Evolutionary conservation across 805 yeast genomes (phyloP).

Genomic region (Candida vaughaniae): DNA sequence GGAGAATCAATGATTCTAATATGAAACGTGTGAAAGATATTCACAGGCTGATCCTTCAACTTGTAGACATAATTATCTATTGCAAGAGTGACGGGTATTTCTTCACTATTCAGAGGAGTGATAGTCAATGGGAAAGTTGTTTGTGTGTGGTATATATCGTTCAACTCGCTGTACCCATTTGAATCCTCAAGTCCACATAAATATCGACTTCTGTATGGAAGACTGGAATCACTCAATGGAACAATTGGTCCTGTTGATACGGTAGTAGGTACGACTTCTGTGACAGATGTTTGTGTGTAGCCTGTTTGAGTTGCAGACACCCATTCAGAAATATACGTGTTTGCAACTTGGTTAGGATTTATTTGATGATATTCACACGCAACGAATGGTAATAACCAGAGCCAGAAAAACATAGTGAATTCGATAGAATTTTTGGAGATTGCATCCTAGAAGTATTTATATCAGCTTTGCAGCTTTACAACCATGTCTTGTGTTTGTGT

Average conservation of each 20-base stretch:
- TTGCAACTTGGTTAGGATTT: background rate
- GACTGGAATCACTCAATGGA: background rate
- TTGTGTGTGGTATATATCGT: conserved; percentile 5
- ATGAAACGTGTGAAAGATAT: conserved; percentile 3
- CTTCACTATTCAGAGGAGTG: background rate
- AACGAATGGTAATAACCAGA: background rate
- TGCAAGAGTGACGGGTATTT: conserved; percentile 1
- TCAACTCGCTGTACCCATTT: background rate
- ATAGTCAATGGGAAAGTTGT: conserved; percentile 2
- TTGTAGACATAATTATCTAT: conserved; percentile 3
- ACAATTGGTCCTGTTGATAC: conserved; percentile 1
- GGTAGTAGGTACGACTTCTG: too few relatives aligned
- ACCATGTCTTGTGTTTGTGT: too few relatives aligned
- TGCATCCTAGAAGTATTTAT: too few relatives aligned
- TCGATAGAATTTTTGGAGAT: background rate
- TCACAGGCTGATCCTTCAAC: background rate
- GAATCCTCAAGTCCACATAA: conserved; percentile 2
- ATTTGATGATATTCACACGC: background rate
- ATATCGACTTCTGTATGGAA: conserved; percentile 1
- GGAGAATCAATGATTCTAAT: background rate
- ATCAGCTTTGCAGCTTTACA: too few relatives aligned
- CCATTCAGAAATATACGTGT: background rate
- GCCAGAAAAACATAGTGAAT: background rate
- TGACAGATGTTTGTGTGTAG: background rate
- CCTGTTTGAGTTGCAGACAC: background rate